A percentile compares a stretch with the other conserved stretches of the same genome.
phyloP scores from a whole-genome alignment of 2,329 filamentous ascomycete genomes.

The Ophiostoma australiae region DNA sequence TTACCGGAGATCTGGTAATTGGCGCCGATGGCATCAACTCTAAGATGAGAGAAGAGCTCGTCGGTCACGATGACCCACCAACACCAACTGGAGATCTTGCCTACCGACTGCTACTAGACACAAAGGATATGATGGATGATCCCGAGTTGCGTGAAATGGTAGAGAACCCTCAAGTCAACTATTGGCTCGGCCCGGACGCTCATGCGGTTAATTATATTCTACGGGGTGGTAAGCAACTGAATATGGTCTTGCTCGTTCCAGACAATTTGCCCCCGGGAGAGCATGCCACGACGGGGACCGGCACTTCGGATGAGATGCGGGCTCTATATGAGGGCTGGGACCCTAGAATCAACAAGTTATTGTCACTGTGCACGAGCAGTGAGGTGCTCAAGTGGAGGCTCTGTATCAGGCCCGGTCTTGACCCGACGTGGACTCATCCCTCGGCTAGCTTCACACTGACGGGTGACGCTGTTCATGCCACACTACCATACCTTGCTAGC shows the following conservation, averaged over 20 bases:
- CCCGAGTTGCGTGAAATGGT: conserved; percentile 32
- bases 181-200: conserved; percentile 35
- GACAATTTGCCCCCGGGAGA: conserved; percentile 26
- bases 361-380: conserved; percentile 36
- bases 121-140: conserved; percentile 31
- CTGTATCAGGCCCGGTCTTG: conserved; percentile 39
- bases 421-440: conserved; percentile 40
- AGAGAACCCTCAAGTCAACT: conserved; percentile 32
- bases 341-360: conserved; percentile 34
- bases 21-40: conserved; percentile 41
- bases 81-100: conserved; percentile 36
- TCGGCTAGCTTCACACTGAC: conserved; percentile 18
- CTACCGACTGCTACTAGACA: conserved; percentile 35
- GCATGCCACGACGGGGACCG: conserved; percentile 30
- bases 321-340: conserved; percentile 37
- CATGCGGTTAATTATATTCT: conserved; percentile 36
- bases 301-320: conserved; percentile 36
- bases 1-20: conserved; percentile 36
- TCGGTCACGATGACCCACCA: conserved; percentile 28
- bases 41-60: conserved; percentile 23
- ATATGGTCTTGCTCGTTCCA: conserved; percentile 34
- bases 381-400: conserved; percentile 46
- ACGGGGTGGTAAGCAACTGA: conserved; percentile 34
- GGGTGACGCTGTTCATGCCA: conserved; percentile 24
- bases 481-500: conserved; percentile 45